Base-by-base conservation (phyloP, 352 stramenopile species). In the Pilasporangium apinafurcum region DNA sequence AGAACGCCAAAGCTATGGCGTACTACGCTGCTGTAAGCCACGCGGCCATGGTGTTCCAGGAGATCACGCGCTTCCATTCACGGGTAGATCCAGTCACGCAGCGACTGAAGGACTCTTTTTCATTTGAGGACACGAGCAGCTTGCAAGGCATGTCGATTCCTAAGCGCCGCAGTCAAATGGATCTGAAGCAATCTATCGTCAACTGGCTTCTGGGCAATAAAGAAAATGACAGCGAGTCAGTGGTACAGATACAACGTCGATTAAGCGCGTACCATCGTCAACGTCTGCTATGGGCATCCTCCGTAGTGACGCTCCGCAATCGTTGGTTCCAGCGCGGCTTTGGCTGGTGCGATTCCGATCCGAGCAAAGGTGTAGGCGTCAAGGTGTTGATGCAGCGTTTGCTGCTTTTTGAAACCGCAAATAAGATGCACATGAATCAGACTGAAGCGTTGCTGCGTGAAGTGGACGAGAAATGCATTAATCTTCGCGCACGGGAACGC, bases 391-490 rank as follows among this genome's bases (percentile, higher is more conserved):
- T 88, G 21, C 45, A 82, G 29, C 61, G 60, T 20, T 48, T 88
- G 8, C 42, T 86, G 14, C 37, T 85, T 4, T 80, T 84, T 31
- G 71, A 81, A 21, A 58, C 65, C 13, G 76, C 67, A 5, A 84
- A 88, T 53, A 84, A 83, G 21, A 86, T 88, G 72, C 65, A 88
- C 56, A 88, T 88, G 76, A 45, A 80, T 8, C 52, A 72, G n/a
- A 84, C 72, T 0, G 60, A 83, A 29, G 57, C 61, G 13, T 34
- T 88, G 26, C 57, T 88, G 5, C 56, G 56, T 8, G 76, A 88
- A 16, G 50, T 88, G 27, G 68, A 76, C 31, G 59, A 79, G 41
- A 88, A 88, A 45, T 86, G 72, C 28, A 55, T 52, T 13, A 76
- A 69, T 35, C 40, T 88, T 28, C 60, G 70, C 5, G 37, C 55